Conservation (phyloP, 495 filamentous ascomycete genomes). For the Lineolata rhizophorae region DNA sequence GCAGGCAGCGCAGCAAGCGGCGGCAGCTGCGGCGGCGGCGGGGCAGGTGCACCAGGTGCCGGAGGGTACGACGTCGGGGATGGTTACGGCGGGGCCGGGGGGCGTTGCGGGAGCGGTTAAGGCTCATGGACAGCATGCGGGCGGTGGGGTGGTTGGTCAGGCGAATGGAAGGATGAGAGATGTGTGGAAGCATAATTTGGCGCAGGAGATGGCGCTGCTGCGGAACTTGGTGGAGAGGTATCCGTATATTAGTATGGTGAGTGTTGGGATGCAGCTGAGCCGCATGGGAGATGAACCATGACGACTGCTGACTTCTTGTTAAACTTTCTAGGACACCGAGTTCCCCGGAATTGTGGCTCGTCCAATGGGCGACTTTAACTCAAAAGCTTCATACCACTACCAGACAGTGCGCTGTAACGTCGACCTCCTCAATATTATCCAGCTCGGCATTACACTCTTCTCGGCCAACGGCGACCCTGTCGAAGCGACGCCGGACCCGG, state of each 20-base stretch:
- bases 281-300: conserved; percentile 3
- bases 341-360: conserved; percentile 91
- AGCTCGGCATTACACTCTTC: conserved; percentile 85
- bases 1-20: conserved; percentile 20
- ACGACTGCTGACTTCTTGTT: conserved; percentile 1
- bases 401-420: conserved; percentile 94
- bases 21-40: conserved; percentile 15
- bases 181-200: conserved; percentile 80
- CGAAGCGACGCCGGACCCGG: conserved; percentile 27
- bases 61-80: no score
- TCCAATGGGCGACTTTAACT: conserved; percentile 80
- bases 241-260: conserved; percentile 91
- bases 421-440: conserved; percentile 89
- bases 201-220: conserved; percentile 69
- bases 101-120: no score
- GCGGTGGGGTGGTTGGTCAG: no score
- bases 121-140: no score
- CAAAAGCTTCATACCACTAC: conserved; percentile 95
- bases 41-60: no score
- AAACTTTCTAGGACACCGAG: conserved; percentile 69
- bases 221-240: conserved; percentile 68
- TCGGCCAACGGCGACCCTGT: conserved; percentile 55
- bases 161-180: conserved; percentile 65
- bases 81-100: no score
- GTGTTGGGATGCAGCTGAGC: conserved; percentile 8